phyloP scores from a whole-genome alignment of 164 flowering plant species.

The Vitis cinerea region DNA sequence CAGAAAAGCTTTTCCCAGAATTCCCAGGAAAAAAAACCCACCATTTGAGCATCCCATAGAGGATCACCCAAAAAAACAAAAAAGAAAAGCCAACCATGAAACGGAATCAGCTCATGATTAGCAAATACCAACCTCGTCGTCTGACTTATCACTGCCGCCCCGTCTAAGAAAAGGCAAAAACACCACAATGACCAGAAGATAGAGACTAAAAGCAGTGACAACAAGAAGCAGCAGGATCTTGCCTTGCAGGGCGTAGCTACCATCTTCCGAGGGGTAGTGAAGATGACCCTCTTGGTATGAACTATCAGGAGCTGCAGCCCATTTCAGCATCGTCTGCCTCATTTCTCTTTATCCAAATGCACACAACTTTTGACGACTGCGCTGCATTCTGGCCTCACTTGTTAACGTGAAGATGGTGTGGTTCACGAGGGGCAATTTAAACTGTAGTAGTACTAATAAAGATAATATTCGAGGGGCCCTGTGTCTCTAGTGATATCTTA shows the following conservation, averaged over 20 bases:
- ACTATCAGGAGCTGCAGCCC: constrained; percentile 14
- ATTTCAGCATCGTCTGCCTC: background rate
- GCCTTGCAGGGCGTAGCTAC: constrained; percentile 27
- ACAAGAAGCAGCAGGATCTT: constrained; percentile 28
- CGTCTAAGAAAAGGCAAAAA: constrained; percentile 16
- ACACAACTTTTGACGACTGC: too few relatives aligned
- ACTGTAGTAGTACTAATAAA: too few relatives aligned
- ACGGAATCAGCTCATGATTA: too few relatives aligned
- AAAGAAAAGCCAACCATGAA: background rate
- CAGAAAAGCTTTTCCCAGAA: too few relatives aligned
- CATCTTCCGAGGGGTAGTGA: constrained; percentile 21
- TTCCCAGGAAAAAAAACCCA: too few relatives aligned
- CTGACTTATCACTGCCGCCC: background rate
- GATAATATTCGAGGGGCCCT: too few relatives aligned
- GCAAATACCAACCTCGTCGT: background rate
- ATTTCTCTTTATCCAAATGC: too few relatives aligned
- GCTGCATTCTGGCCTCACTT: too few relatives aligned
- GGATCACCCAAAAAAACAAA: background rate
- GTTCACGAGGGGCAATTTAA: too few relatives aligned
- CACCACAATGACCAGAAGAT: constrained; percentile 17
- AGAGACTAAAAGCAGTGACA: constrained; percentile 19
- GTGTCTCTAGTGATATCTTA: too few relatives aligned
- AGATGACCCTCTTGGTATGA: constrained; percentile 9
- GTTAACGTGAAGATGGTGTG: too few relatives aligned
- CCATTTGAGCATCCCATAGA: too few relatives aligned